phyloP scores from a whole-genome alignment of 148 eudicot species.

The Camellia japonica region DNA sequence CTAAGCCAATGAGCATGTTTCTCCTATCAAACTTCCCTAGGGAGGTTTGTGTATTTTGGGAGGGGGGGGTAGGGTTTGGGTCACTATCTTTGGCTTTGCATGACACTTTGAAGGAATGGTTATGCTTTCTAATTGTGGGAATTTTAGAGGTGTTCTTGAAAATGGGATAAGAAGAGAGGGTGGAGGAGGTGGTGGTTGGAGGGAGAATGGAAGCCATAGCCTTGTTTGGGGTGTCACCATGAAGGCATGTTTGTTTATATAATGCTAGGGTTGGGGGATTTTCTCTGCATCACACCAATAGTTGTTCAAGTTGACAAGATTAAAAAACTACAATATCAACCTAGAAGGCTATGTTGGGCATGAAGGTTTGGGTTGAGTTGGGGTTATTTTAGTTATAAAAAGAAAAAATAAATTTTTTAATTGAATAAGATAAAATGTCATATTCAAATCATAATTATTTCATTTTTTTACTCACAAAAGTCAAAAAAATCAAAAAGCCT shows the following conservation, averaged over 20 bases:
- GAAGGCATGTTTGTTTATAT: not conserved
- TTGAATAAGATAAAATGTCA: too few species aligned
- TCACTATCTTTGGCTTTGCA: conserved; percentile 39
- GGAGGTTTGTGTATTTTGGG: conserved; percentile 14
- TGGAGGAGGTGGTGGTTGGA: conserved; percentile 6
- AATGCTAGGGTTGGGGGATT: not conserved
- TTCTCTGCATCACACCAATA: not conserved
- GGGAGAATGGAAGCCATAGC: conserved; percentile 31
- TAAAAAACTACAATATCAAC: not conserved
- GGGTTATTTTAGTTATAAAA: too few species aligned
- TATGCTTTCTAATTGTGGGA: conserved; percentile 17
- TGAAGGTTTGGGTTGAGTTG: too few species aligned
- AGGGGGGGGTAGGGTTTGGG: not conserved
- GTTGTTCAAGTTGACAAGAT: not conserved
- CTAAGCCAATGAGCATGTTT: conserved; percentile 62
- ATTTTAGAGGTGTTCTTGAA: conserved; percentile 17
- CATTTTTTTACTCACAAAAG: too few species aligned
- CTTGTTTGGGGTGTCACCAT: not conserved
- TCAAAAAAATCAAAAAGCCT: too few species aligned
- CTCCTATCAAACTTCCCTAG: conserved; percentile 52
- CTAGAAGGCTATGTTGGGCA: too few species aligned
- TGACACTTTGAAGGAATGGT: conserved; percentile 20
- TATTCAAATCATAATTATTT: too few species aligned
- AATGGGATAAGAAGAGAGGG: not conserved
- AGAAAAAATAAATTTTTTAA: too few species aligned